Evolutionary conservation across 2,329 filamentous ascomycete species (phyloP), one percentile per base, ranked within the genome.

Genomic region (Phaeosphaeriaceae sp.): DNA sequence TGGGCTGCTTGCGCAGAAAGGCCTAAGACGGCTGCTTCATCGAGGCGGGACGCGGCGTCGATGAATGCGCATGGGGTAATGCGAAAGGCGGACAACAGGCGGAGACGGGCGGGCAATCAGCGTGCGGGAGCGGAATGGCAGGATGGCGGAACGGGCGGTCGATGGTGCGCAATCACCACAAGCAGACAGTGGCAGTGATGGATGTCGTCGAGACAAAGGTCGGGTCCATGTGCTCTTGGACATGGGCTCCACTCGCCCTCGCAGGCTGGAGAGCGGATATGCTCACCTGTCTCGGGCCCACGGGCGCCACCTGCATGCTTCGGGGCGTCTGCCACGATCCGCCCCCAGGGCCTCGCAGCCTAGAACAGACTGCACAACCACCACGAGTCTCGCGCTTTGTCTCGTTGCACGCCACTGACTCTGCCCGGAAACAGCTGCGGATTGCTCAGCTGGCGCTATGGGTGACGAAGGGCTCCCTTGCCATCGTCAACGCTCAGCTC

Each of bases 11-110:
- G 70, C 68, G 66, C 72, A 67, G 63, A 69, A 62, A 61, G 63
- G 70, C 57, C 70, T 72, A 75, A 68, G 64, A 74, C 65, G 73
- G 74, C 70, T 75, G 72, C 74, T 76, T 74, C 75, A 76, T 77
- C 63, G 72, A 70, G 66, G 69, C 69, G 68, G 61, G 67, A 62
- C 60, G 45, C 46, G 67, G 57, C 58, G 57, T 58, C 54, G 60
- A 60, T 51, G 63, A 15, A 36, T 60, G 66, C 62, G 54, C 68
- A 69, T 68, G 58, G 65, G 66, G 63, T 54, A 60, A 49, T 36
- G 31, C 31, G 31, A 36, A 36, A 36, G 31, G 31, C 22, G 19
- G 51, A 42, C 48, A 33, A 52, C 31, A 36, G 31, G 13, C 31
- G 31, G 31, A 3, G 31, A 15, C 48, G 51, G 54, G 54, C 44